Percentiles rank a stretch among this genome's conserved stretches.
Evolutionary conservation across 2,329 filamentous ascomycete genomes (phyloP).

Genomic region (Penicillium capsulatum): DNA sequence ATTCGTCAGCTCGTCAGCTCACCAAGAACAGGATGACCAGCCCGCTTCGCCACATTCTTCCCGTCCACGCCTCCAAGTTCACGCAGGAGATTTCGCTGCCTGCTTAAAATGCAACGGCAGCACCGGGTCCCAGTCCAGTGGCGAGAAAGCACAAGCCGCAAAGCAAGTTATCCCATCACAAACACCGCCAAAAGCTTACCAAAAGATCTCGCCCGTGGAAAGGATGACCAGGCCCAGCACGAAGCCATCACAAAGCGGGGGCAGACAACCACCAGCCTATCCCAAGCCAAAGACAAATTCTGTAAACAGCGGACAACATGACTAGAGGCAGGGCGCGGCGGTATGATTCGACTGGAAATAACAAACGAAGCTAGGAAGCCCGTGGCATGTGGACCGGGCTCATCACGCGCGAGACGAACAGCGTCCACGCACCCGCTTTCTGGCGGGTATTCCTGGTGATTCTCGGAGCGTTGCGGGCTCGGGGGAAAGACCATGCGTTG

Average conservation of each 20-base stretch:
- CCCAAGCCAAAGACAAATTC: not conserved
- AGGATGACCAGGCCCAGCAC: too few relatives aligned
- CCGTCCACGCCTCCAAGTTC: slow-evolving; percentile 1
- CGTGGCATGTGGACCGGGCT: slow-evolving; percentile 11
- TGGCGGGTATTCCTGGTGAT: not conserved
- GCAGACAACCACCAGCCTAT: slow-evolving; percentile 2
- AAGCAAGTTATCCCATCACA: slow-evolving; percentile 1
- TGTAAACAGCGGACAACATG: not conserved
- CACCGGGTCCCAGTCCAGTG: slow-evolving; percentile 6
- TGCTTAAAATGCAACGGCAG: slow-evolving; percentile 15
- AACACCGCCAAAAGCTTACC: not conserved
- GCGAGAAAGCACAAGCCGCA: not conserved
- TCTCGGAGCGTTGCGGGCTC: slow-evolving; percentile 11
- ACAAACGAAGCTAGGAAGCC: slow-evolving; percentile 1
- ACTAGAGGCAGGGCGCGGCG: not conserved
- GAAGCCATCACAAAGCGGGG: not conserved
- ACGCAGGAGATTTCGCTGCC: slow-evolving; percentile 7
- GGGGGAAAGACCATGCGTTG: slow-evolving; percentile 12
- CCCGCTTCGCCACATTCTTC: slow-evolving; percentile 1
- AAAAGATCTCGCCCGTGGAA: too few relatives aligned
- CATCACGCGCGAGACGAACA: slow-evolving; percentile 10
- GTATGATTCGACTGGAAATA: slow-evolving; percentile 10
- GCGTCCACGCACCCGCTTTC: not conserved
- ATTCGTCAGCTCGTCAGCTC: slow-evolving; percentile 5
- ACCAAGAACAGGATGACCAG: slow-evolving; percentile 6